Evolutionary conservation across 208 protist genomes (phyloP).

Genomic region (Acanthamoeba culbertsoni): DNA sequence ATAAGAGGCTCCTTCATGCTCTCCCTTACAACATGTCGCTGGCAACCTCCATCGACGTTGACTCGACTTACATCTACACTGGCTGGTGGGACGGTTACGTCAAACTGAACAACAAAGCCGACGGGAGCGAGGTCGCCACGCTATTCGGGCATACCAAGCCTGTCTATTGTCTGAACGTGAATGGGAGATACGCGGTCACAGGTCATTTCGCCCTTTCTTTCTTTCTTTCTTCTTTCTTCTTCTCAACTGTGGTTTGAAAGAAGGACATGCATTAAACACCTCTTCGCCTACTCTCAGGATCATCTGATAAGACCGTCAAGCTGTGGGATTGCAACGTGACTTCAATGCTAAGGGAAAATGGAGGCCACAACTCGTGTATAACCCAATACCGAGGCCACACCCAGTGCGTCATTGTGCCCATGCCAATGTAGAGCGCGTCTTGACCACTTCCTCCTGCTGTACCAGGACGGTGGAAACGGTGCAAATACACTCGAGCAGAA

Average conservation of each 20-base stretch:
- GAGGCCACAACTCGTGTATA: background rate
- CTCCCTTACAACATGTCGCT: slow-evolving; percentile 36
- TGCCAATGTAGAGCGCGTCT: too few species aligned
- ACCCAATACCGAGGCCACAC: background rate
- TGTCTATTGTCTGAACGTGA: background rate
- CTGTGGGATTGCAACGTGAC: background rate
- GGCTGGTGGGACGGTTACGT: slow-evolving; percentile 33
- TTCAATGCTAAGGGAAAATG: background rate
- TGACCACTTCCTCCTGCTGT: background rate
- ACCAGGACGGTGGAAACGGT: background rate
- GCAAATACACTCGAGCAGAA: background rate
- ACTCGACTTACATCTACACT: background rate
- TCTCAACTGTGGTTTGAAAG: too few species aligned
- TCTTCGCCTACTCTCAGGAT: background rate
- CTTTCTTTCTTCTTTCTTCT: background rate
- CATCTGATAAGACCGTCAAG: slow-evolving; percentile 1
- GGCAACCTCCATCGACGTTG: background rate
- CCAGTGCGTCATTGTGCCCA: background rate
- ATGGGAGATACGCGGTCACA: background rate
- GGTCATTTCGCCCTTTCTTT: background rate
- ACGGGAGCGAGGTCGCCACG: background rate
- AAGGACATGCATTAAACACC: too few species aligned
- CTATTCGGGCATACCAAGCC: background rate
- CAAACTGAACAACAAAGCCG: background rate
- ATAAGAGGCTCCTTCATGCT: background rate